phyloP scores from a whole-genome alignment of 495 filamentous ascomycete species.

The Podospora didyma region DNA sequence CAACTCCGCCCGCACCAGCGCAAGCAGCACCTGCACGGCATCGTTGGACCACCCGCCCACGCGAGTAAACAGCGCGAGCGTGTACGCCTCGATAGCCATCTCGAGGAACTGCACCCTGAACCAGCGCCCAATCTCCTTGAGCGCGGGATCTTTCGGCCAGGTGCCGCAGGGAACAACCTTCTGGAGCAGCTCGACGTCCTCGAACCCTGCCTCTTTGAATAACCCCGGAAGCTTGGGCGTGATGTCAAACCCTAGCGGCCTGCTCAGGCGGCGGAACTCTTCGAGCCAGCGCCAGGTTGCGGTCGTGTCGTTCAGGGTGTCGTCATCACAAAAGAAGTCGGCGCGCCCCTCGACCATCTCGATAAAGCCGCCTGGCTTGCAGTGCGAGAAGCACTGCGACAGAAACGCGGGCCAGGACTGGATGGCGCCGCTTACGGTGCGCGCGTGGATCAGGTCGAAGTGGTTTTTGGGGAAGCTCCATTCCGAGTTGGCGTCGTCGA shows the following conservation, averaged over 20 bases:
- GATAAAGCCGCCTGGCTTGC: constrained; percentile 57
- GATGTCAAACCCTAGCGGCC: constrained; percentile 45
- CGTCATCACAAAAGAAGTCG: constrained; percentile 47
- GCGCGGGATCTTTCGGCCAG: constrained; percentile 47
- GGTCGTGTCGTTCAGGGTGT: constrained; percentile 40
- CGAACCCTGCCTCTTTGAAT: constrained; percentile 35
- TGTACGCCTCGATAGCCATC: constrained; percentile 7
- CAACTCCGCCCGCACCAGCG: not conserved
- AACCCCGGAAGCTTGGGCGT: constrained; percentile 20
- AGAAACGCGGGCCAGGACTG: constrained; percentile 55
- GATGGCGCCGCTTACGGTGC: constrained; percentile 53
- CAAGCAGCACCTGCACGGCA: not conserved
- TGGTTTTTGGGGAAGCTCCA: constrained; percentile 49
- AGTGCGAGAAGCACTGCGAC: constrained; percentile 42
- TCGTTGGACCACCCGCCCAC: constrained; percentile 4
- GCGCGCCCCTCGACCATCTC: constrained; percentile 53
- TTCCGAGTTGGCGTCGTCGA: constrained; percentile 54
- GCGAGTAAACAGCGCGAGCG: not conserved
- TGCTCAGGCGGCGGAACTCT: constrained; percentile 39
- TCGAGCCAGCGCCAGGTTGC: constrained; percentile 43
- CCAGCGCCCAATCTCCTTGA: constrained; percentile 47
- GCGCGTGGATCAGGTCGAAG: constrained; percentile 62
- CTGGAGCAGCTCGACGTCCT: constrained; percentile 27
- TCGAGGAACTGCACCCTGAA: constrained; percentile 3
- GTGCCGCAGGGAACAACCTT: constrained; percentile 43